These are phyloP conservation scores for Monosporozyma yasuniensis DNA, from an alignment of 805 yeast species.

Conservation along the genomic window DNA sequence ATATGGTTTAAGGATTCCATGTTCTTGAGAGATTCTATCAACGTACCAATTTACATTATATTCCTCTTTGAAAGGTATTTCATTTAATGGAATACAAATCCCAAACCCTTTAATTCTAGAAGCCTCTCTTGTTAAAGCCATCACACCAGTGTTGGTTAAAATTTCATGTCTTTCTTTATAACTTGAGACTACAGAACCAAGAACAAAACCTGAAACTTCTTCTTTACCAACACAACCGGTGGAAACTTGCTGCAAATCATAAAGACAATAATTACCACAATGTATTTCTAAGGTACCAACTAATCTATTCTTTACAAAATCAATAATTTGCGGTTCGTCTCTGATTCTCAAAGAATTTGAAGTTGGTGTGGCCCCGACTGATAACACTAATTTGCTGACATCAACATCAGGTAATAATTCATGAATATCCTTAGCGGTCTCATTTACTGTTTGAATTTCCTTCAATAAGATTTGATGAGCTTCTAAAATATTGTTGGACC, in stretches of 20 bases:
- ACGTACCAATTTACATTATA: slow-evolving; percentile 49
- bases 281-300: slow-evolving; percentile 53
- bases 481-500: slow-evolving; percentile 34
- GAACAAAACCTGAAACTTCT: slow-evolving; percentile 42
- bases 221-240: slow-evolving; percentile 46
- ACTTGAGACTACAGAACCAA: slow-evolving; percentile 50
- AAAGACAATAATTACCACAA: slow-evolving; percentile 72
- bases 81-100: slow-evolving; percentile 9
- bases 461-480: slow-evolving; percentile 43
- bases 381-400: slow-evolving; percentile 37
- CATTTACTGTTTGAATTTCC: slow-evolving; percentile 49
- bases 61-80: slow-evolving; percentile 32
- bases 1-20: slow-evolving; percentile 57
- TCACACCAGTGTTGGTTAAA: slow-evolving; percentile 63
- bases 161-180: slow-evolving; percentile 50
- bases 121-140: slow-evolving; percentile 62
- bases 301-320: slow-evolving; percentile 15
- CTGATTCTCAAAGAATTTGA: slow-evolving; percentile 42
- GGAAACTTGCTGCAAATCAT: slow-evolving; percentile 70
- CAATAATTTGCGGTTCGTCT: slow-evolving; percentile 6
- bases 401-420: slow-evolving; percentile 26
- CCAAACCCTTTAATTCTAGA: slow-evolving; percentile 52
- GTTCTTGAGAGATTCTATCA: slow-evolving; percentile 68
- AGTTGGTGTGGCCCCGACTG: slow-evolving; percentile 81
- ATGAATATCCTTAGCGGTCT: slow-evolving; percentile 37